Evolutionary conservation across 2,329 filamentous ascomycete species (phyloP), one percentile per base, ranked within the genome.

Genomic region (Pyrenochaeta sp.): DNA sequence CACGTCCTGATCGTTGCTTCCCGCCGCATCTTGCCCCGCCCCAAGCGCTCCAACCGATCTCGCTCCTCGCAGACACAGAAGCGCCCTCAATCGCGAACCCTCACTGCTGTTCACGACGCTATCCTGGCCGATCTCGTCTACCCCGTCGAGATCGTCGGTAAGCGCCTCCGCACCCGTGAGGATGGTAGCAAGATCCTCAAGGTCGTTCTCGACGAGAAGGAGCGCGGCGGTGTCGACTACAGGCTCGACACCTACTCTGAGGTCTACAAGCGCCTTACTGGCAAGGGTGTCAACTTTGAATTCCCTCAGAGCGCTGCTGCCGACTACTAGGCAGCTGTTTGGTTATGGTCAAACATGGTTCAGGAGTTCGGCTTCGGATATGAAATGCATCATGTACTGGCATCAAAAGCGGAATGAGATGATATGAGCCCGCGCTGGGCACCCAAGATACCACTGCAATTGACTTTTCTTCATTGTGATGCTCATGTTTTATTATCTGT

Each of bases 121-220:
- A 97, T 99, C 87, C 92, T 99, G 72, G 87, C 88, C 80, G 95
- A 99, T 84, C 92, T 99, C 80, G 95, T 97, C 86, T 99, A 91
- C 91, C 95, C 95, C 79, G 95, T 99, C 79, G 95, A 99, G 91
- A 99, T 99, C 74, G 95, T 99, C 77, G 95, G 95, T 85, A 98
- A 98, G 92, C 93, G 95, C 80, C 85, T 93, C 82, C 91, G 95
- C 84, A 98, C 95, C 86, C 94, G 96, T 87, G 94, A 98, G 88
- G 95, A 99, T 84, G 93, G 93, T 83, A 90, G 87, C 90, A 98
- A 98, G 91, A 85, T 92, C 81, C 90, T 98, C 84, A 99, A 99
- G 91, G 92, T 99, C 82, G 88, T 99, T 80, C 90, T 99, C 62
- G 95, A 99, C 84, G 95, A 98, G 91, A 99, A 99, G 92, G 95